A percentile compares a stretch with the other conserved stretches of the same genome.
phyloP scores from a whole-genome alignment of 352 stramenopile genomes.

The Sclerospora graminicola region DNA sequence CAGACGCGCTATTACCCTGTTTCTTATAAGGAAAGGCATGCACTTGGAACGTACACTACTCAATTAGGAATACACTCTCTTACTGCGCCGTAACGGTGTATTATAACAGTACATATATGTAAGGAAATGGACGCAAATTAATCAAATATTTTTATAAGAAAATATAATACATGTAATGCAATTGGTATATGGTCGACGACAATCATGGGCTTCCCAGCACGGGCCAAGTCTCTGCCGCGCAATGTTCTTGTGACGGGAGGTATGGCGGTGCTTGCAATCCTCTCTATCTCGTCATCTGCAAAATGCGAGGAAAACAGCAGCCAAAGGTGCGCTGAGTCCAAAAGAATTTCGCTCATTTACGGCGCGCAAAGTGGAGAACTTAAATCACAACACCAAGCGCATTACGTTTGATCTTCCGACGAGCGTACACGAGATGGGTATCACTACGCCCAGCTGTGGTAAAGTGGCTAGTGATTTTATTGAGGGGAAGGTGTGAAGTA shows the following conservation, averaged over 20 bases:
- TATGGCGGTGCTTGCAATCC: constrained; percentile 30
- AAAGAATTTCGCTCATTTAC: constrained; percentile 65
- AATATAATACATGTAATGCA: too few relatives aligned
- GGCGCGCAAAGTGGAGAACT: constrained; percentile 52
- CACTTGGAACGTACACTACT: too few relatives aligned
- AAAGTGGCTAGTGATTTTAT: too few relatives aligned
- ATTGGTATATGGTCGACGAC: constrained; percentile 30
- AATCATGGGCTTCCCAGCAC: constrained; percentile 39
- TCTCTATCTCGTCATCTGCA: constrained; percentile 7
- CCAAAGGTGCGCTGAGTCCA: constrained; percentile 44
- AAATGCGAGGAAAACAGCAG: constrained; percentile 18
- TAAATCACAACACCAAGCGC: constrained; percentile 77
- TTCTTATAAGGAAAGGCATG: too few relatives aligned
- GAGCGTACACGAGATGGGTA: constrained; percentile 51
- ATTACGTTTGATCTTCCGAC: constrained; percentile 57
- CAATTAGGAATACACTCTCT: too few relatives aligned
- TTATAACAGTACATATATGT: too few relatives aligned
- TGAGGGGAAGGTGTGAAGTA: too few relatives aligned
- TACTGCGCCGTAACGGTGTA: too few relatives aligned
- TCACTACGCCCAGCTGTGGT: constrained; percentile 45
- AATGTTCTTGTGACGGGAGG: constrained; percentile 26
- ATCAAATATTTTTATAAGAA: too few relatives aligned
- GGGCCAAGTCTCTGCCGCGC: constrained; percentile 24
- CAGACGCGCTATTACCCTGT: too few relatives aligned
- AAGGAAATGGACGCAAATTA: too few relatives aligned